Conservation (phyloP, 306 rosid species). For the Glycine latifolia region DNA sequence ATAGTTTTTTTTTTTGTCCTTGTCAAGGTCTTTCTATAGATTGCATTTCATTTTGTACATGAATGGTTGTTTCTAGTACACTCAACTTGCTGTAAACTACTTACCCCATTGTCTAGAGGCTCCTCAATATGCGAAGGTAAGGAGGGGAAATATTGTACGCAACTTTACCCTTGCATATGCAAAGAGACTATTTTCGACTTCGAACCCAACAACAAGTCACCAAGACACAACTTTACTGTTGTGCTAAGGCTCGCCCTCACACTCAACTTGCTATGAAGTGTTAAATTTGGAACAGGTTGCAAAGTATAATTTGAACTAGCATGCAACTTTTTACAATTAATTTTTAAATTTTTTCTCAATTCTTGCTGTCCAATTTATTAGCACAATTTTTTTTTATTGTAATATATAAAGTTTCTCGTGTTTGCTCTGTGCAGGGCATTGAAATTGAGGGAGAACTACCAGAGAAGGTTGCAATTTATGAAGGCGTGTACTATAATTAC, state of each 20-base stretch:
- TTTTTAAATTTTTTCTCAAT: slow-evolving; percentile 2
- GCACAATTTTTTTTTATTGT: slow-evolving; percentile 10
- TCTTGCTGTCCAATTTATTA: slow-evolving; percentile 1
- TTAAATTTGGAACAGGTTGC: slow-evolving; percentile 33
- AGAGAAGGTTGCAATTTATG: slow-evolving; percentile 68
- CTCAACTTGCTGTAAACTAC: slow-evolving; percentile 29
- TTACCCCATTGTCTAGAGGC: no score
- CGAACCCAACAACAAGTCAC: no score
- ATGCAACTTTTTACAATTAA: slow-evolving; percentile 12
- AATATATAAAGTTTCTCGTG: slow-evolving; percentile 42
- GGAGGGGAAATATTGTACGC: no score
- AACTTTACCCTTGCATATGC: no score
- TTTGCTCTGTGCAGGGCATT: slow-evolving; percentile 67
- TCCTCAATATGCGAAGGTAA: no score
- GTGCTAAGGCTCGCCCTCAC: no score
- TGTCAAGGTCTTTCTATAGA: neutral
- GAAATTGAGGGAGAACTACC: slow-evolving; percentile 74
- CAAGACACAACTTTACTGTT: no score
- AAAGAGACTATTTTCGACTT: no score
- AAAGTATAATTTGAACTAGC: slow-evolving; percentile 27
- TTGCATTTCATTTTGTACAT: slow-evolving; percentile 4
- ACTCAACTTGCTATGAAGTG: slow-evolving; percentile 27
- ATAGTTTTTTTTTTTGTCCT: no score
- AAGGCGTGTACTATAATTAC: slow-evolving; percentile 96
- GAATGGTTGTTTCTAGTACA: slow-evolving; percentile 29